Conservation (phyloP, 139 green algal species). For the Chlamydomonas applanata region DNA sequence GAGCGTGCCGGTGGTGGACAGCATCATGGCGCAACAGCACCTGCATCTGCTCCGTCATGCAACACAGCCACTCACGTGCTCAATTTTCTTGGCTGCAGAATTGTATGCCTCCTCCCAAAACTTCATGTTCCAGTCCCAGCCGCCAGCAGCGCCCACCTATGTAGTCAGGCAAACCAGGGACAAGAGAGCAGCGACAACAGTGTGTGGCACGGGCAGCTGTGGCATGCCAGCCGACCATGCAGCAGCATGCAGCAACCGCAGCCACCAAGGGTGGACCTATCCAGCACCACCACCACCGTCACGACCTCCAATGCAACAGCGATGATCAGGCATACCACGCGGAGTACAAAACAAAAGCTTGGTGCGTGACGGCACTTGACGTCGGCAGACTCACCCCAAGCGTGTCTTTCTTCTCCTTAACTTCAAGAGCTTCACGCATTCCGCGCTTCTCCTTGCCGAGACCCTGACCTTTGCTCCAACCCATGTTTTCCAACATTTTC, state of each 20-base stretch:
- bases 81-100: conserved; percentile 40
- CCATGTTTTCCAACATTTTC: conserved; percentile 73
- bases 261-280: neutral
- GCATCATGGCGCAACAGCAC: no score
- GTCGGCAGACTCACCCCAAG: conserved; percentile 54
- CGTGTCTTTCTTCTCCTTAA: conserved; percentile 85
- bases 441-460: conserved; percentile 69
- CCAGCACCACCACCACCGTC: neutral
- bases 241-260: neutral
- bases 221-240: neutral
- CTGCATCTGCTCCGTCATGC: no score
- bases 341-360: neutral
- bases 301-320: no score
- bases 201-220: no score
- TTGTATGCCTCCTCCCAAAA: conserved; percentile 84
- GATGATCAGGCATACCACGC: no score
- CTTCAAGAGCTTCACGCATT: conserved; percentile 71
- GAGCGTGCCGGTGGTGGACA: no score
- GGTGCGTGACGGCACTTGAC: neutral
- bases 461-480: conserved; percentile 79
- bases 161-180: no score
- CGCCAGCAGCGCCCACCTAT: conserved; percentile 58
- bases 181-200: no score
- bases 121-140: conserved; percentile 66
- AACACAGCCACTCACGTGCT: conserved; percentile 23